Evolutionary conservation across 768 basidiomycete species (phyloP).

Genomic region (Mycena chlorophos): DNA sequence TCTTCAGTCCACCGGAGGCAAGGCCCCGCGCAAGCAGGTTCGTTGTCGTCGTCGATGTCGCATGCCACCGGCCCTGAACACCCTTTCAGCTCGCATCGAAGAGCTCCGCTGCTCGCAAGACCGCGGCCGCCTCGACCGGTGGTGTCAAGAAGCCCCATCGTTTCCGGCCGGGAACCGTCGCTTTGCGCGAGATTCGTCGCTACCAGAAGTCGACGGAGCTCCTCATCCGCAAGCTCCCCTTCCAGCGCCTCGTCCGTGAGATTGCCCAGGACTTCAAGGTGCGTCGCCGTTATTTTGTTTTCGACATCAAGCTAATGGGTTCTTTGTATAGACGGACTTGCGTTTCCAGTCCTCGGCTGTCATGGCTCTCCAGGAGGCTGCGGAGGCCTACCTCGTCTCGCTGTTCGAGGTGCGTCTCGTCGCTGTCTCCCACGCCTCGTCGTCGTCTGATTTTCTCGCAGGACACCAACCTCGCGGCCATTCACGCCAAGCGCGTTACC

Average conservation of each 20-base stretch:
- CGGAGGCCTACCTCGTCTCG: constrained; percentile 59
- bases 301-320: background rate
- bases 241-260: constrained; percentile 76
- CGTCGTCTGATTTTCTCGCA: constrained; percentile 1
- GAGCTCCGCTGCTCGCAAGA: constrained; percentile 54
- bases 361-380: constrained; percentile 66
- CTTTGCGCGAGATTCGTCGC: constrained; percentile 71
- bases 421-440: constrained; percentile 33
- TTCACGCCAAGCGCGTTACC: constrained; percentile 57
- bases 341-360: constrained; percentile 76
- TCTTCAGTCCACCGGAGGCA: constrained; percentile 36
- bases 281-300: constrained; percentile 5
- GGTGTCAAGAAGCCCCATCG: constrained; percentile 84
- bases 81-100: constrained; percentile 51
- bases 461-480: constrained; percentile 61
- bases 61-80: constrained; percentile 1
- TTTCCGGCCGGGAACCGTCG: constrained; percentile 78
- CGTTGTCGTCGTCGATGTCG: background rate
- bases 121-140: constrained; percentile 53
- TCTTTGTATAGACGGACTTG: constrained; percentile 47
- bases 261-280: constrained; percentile 83
- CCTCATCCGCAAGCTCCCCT: constrained; percentile 64
- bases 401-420: constrained; percentile 41
- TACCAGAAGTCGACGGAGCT: constrained; percentile 67
- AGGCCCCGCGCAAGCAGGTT: constrained; percentile 58